phyloP scores from a whole-genome alignment of 2,329 filamentous ascomycete genomes.

The Stagonosporopsis cucurbitacearum region DNA sequence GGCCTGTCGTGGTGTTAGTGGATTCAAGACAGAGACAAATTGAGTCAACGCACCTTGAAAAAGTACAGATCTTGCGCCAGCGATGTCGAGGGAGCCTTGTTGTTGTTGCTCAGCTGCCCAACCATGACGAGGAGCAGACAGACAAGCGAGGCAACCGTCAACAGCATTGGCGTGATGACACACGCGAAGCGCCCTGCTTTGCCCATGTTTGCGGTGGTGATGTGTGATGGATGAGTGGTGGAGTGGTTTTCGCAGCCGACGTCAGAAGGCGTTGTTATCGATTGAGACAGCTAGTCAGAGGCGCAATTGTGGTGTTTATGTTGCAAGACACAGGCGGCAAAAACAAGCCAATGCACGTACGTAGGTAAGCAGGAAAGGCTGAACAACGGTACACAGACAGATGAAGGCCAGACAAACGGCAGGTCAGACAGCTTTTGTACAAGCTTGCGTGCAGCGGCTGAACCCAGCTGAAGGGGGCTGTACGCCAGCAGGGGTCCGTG shows the following conservation, averaged over 20 bases:
- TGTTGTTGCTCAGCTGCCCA: slow-evolving; percentile 60
- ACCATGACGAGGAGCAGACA: slow-evolving; percentile 66
- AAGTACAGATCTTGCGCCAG: slow-evolving; percentile 63
- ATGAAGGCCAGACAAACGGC: slow-evolving; percentile 12
- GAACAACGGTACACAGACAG: slow-evolving; percentile 10
- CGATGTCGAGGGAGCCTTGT: slow-evolving; percentile 43
- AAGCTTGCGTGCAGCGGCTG: slow-evolving; percentile 20
- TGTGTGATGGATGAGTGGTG: slow-evolving; percentile 2
- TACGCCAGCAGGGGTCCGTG: slow-evolving; percentile 14
- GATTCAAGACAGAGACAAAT: neutral
- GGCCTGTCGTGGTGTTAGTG: slow-evolving; percentile 37
- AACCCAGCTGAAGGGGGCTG: slow-evolving; percentile 21
- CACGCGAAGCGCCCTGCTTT: slow-evolving; percentile 81
- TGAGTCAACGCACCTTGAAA: slow-evolving; percentile 53
- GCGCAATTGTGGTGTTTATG: slow-evolving; percentile 8
- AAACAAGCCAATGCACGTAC: slow-evolving; percentile 7
- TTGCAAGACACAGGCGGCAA: neutral
- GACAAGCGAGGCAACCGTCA: slow-evolving; percentile 79
- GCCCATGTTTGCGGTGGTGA: slow-evolving; percentile 60
- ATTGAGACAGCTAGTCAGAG: neutral
- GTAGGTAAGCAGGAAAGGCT: slow-evolving; percentile 8
- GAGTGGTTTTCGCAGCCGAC: slow-evolving; percentile 8
- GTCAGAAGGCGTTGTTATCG: slow-evolving; percentile 16
- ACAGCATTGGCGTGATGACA: slow-evolving; percentile 83
- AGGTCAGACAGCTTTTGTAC: slow-evolving; percentile 19